A percentile compares a stretch with the other conserved stretches of the same genome.
These are phyloP conservation scores for Mycena filopes DNA, from an alignment of 768 basidiomycete genomes.

Conservation along the genomic window DNA sequence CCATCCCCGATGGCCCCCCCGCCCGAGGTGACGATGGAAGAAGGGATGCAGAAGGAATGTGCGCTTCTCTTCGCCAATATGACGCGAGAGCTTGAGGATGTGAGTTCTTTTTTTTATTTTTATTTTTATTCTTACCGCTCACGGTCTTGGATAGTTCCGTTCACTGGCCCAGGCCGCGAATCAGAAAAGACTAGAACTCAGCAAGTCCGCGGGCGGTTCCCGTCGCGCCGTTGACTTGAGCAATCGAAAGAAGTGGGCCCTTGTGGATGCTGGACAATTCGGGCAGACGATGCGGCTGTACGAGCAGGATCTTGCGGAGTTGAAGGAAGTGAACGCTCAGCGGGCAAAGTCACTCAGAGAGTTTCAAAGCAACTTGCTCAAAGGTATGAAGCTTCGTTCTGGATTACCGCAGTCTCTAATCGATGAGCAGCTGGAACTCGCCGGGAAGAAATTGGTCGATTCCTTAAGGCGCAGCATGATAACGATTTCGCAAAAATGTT, in stretches of 20 bases:
- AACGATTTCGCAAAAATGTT: constrained; percentile 82
- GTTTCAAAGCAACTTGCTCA: constrained; percentile 72
- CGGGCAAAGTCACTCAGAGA: constrained; percentile 60
- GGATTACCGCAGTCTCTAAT: constrained; percentile 1
- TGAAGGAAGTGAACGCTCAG: constrained; percentile 55
- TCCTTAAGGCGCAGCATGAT: constrained; percentile 81
- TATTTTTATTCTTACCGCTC: too few relatives aligned
- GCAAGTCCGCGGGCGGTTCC: constrained; percentile 50
- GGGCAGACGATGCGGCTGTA: constrained; percentile 58
- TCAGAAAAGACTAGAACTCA: constrained; percentile 47
- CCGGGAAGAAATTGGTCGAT: constrained; percentile 84
- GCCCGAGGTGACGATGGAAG: constrained; percentile 51
- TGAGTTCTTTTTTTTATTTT: constrained; percentile 38
- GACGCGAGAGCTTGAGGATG: constrained; percentile 65
- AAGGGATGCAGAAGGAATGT: constrained; percentile 79
- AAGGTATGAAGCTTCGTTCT: constrained; percentile 55
- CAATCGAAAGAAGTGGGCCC: constrained; percentile 60
- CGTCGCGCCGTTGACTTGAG: constrained; percentile 58
- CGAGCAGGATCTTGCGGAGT: constrained; percentile 61
- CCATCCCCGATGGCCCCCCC: constrained; percentile 26
- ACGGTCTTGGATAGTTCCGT: too few relatives aligned
- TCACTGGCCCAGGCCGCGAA: constrained; percentile 50
- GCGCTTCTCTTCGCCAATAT: constrained; percentile 57
- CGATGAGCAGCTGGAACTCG: constrained; percentile 73
- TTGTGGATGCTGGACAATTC: constrained; percentile 64